Conservation (phyloP, 768 basidiomycete species). For the Kwoniella dejecticola region DNA sequence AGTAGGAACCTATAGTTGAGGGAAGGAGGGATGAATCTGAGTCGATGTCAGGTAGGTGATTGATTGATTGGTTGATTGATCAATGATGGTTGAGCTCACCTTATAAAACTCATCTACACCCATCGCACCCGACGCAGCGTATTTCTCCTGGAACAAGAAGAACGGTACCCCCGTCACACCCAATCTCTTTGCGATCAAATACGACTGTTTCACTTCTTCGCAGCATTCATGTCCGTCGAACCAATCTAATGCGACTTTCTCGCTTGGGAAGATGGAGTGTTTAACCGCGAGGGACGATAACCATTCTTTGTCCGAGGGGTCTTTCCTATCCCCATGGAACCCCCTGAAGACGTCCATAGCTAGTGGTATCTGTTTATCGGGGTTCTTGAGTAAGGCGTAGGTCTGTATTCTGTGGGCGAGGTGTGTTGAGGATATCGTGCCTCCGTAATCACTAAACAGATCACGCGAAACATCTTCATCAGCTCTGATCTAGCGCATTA, state of each 20-base stretch:
- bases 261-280: slow-evolving; percentile 26
- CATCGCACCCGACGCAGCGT: slow-evolving; percentile 38
- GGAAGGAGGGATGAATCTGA: too few species aligned
- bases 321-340: slow-evolving; percentile 12
- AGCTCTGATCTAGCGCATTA: not conserved
- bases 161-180: slow-evolving; percentile 46
- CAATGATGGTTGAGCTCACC: slow-evolving; percentile 22
- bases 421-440: slow-evolving; percentile 29
- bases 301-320: slow-evolving; percentile 28
- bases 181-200: slow-evolving; percentile 24
- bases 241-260: slow-evolving; percentile 25
- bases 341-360: slow-evolving; percentile 33
- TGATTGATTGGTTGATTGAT: not conserved
- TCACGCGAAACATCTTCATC: not conserved
- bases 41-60: too few species aligned
- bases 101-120: slow-evolving; percentile 40
- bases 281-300: slow-evolving; percentile 28
- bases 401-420: slow-evolving; percentile 34
- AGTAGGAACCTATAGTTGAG: too few species aligned
- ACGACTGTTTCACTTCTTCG: slow-evolving; percentile 33
- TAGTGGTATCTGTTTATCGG: slow-evolving; percentile 25
- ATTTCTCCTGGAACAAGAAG: slow-evolving; percentile 42
- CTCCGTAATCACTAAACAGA: slow-evolving; percentile 24
- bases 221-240: slow-evolving; percentile 32
- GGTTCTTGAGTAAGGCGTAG: slow-evolving; percentile 20